Evolutionary conservation across 257 asterid genomes (phyloP), one percentile per base, ranked within the genome.

Genomic region (Paraleonurus japonicus): DNA sequence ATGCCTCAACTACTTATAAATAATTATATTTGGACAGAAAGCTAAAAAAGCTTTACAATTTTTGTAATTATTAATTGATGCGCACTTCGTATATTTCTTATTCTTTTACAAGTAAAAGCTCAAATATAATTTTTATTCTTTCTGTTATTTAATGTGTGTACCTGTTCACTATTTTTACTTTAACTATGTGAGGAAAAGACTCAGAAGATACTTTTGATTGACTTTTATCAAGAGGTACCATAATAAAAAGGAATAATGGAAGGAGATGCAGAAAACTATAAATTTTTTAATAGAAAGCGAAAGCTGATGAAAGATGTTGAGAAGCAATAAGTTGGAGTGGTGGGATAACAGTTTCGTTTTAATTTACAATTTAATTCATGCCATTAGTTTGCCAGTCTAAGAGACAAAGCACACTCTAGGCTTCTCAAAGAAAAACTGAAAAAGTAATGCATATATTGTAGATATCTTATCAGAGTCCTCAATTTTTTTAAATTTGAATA

Each of bases 391-490:
- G 35, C 20, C 16, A n/a, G 69, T 37, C 19, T 5, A 45, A 20
- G 45, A 24, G 60, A 35, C 12, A 20, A 64, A 13, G 23, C 16
- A 12, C n/a, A 2, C 23, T 22, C 28, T n/a, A 66, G 41, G 17
- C 27, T 69, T 75, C 61, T 37, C 35, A 8, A 27, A 61, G 15
- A 37, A 24, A 26, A 8, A 39, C 24, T 64, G 15, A 37, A 24
- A 26, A 8, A 39, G 33, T 64, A 7, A 26, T 48, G 16, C 53
- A 58, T 20, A 12, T 74, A 26, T 55, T 43, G 64, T 47, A 37
- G 64, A 63, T 27, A 26, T 70, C 72, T 10, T 60, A 69, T 61
- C 75, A 26, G 62, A 65, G 48, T 19, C 20, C 39, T 58, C 51
- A 62, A 26, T 26, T 39, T 48, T 50, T 73, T 20, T 50, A n/a